These are phyloP conservation scores for Quillaja saponaria DNA, from an alignment of 306 rosid species.

Conservation along the genomic window DNA sequence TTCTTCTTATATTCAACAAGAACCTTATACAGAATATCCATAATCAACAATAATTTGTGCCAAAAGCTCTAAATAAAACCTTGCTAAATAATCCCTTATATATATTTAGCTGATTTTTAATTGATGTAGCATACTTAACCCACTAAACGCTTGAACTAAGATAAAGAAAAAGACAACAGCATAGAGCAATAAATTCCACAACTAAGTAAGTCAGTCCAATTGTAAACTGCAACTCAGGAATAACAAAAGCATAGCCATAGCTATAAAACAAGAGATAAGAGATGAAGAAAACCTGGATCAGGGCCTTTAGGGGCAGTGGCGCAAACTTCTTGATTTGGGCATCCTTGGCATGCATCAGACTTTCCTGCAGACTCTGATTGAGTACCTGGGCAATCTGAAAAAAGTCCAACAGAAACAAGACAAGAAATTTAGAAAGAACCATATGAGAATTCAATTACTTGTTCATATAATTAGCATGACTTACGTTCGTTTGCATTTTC, in stretches of 20 bases:
- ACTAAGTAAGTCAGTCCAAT: neutral
- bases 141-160: too few relatives aligned
- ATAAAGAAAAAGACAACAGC: neutral
- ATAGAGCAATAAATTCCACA: neutral
- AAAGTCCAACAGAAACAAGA: neutral
- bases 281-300: conserved; percentile 65
- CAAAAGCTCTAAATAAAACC: too few relatives aligned
- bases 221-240: neutral
- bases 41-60: too few relatives aligned
- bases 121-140: too few relatives aligned
- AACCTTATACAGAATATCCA: too few relatives aligned
- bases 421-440: neutral
- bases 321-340: conserved; percentile 86
- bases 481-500: conserved; percentile 89
- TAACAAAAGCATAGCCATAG: neutral
- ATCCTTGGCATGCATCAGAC: conserved; percentile 76
- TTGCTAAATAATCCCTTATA: too few relatives aligned
- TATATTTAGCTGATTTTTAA: too few relatives aligned
- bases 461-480: conserved; percentile 12
- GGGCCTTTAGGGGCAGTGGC: conserved; percentile 96
- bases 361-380: conserved; percentile 85
- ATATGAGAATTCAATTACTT: neutral
- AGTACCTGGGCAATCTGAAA: conserved; percentile 89
- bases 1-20: too few relatives aligned
- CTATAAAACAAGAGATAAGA: neutral